These are phyloP conservation scores for Trichoderma koningii DNA, from an alignment of 2,329 filamentous ascomycete species.

Conservation along the genomic window DNA sequence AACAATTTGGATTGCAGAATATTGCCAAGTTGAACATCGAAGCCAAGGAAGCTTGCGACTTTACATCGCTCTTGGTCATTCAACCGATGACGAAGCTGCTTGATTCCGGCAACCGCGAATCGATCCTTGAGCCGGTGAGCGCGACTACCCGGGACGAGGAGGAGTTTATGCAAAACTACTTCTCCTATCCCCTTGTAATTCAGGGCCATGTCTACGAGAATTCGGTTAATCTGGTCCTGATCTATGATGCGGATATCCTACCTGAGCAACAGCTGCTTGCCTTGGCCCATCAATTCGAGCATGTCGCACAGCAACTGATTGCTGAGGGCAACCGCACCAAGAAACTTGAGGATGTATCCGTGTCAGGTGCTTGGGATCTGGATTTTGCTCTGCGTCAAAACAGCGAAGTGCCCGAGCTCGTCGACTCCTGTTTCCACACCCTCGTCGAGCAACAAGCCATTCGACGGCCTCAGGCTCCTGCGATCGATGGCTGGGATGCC, in stretches of 20 bases:
- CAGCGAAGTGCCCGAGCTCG: slow-evolving; percentile 1
- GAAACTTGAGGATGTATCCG: slow-evolving; percentile 1
- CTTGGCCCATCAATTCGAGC: slow-evolving; percentile 18
- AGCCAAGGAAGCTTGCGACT: slow-evolving; percentile 30
- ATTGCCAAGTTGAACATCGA: slow-evolving; percentile 30
- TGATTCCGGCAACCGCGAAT: neutral
- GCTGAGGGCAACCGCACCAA: neutral
- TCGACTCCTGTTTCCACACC: slow-evolving; percentile 15
- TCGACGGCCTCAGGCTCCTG: neutral
- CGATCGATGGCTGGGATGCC: slow-evolving; percentile 6
- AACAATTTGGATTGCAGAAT: slow-evolving; percentile 34
- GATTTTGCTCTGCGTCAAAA: slow-evolving; percentile 4
- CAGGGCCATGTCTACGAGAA: slow-evolving; percentile 17
- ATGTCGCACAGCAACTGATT: slow-evolving; percentile 24
- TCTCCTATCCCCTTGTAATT: slow-evolving; percentile 24
- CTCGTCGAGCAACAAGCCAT: slow-evolving; percentile 13
- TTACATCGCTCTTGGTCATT: slow-evolving; percentile 31
- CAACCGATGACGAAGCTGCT: slow-evolving; percentile 25
- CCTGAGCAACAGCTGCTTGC: slow-evolving; percentile 5
- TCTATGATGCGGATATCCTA: slow-evolving; percentile 9
- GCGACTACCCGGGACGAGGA: neutral
- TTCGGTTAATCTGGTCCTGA: slow-evolving; percentile 8
- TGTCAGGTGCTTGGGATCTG: slow-evolving; percentile 14
- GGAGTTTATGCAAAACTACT: slow-evolving; percentile 11
- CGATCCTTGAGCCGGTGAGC: neutral